Percentiles rank a stretch among this genome's conserved stretches.
Evolutionary conservation across 108 stramenopile genomes (phyloP).

Genomic region (Nitzschia putrida): DNA sequence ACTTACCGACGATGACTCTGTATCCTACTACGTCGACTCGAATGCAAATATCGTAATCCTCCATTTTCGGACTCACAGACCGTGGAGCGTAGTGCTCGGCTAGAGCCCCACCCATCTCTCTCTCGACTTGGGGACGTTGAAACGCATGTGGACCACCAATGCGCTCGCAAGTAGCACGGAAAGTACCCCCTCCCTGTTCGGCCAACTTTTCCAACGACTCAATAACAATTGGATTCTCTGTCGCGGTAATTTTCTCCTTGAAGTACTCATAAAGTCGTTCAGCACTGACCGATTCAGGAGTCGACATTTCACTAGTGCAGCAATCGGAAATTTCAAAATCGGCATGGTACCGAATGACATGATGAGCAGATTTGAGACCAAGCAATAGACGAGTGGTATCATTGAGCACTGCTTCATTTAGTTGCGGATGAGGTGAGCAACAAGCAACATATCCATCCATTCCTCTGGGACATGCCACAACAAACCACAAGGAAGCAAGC

Average conservation of each 20-base stretch:
- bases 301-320: conserved; percentile 4
- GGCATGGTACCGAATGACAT: conserved; percentile 60
- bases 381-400: conserved; percentile 26
- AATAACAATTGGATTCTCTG: conserved; percentile 15
- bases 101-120: conserved; percentile 69
- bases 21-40: conserved; percentile 61
- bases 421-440: neutral
- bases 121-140: conserved; percentile 55
- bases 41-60: conserved; percentile 60
- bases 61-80: conserved; percentile 58
- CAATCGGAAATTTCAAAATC: conserved; percentile 56
- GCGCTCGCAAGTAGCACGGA: conserved; percentile 67
- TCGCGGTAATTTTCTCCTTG: conserved; percentile 40
- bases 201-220: conserved; percentile 14
- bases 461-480: conserved; percentile 50
- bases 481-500: conserved; percentile 8
- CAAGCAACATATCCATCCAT: conserved; percentile 66
- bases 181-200: conserved; percentile 27
- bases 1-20: conserved; percentile 50
- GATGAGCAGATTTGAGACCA: conserved; percentile 52
- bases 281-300: conserved; percentile 28
- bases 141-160: conserved; percentile 66
- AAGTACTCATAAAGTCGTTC: conserved; percentile 63
- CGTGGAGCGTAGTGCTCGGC: conserved; percentile 46
- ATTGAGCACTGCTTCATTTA: conserved; percentile 6